Evolutionary conservation across 768 basidiomycete species (phyloP).

Genomic region (Psilocybe tampanensis): DNA sequence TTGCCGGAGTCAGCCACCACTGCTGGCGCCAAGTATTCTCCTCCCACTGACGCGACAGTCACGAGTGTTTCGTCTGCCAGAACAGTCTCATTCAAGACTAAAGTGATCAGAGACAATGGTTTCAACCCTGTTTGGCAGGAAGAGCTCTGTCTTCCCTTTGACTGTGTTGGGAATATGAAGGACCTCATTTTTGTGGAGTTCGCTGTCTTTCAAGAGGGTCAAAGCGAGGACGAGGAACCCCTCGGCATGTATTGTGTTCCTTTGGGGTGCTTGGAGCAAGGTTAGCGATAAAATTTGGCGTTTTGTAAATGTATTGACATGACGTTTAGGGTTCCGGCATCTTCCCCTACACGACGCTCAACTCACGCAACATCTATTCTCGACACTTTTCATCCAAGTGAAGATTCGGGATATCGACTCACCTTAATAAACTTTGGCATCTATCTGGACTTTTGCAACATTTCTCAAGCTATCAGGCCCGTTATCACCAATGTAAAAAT

Average conservation of each 20-base stretch:
- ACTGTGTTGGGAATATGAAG: constrained; percentile 67
- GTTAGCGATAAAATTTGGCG: constrained; percentile 38
- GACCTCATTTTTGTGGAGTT: constrained; percentile 87
- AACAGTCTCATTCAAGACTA: constrained; percentile 58
- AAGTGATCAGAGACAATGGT: constrained; percentile 79
- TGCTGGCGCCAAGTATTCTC: constrained; percentile 17
- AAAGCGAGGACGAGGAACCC: constrained; percentile 44
- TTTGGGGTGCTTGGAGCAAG: constrained; percentile 71
- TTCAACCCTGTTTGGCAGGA: constrained; percentile 94
- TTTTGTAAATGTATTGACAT: background rate
- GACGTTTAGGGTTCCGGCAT: constrained; percentile 76
- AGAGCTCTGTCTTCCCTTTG: constrained; percentile 68
- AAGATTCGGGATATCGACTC: constrained; percentile 38
- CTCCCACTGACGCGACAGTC: constrained; percentile 24
- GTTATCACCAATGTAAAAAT: constrained; percentile 1
- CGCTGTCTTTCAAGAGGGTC: constrained; percentile 67
- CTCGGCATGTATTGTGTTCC: constrained; percentile 77
- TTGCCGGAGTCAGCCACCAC: constrained; percentile 19
- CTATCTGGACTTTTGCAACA: background rate
- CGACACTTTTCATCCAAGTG: constrained; percentile 86
- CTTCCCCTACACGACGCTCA: constrained; percentile 88
- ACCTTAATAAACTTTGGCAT: background rate
- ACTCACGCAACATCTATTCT: constrained; percentile 87
- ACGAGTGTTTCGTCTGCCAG: constrained; percentile 37
- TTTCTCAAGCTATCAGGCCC: background rate